Percentiles rank a stretch among this genome's conserved stretches.
Evolutionary conservation across 768 basidiomycete genomes (phyloP).

Genomic region (Tricholoma sp.): DNA sequence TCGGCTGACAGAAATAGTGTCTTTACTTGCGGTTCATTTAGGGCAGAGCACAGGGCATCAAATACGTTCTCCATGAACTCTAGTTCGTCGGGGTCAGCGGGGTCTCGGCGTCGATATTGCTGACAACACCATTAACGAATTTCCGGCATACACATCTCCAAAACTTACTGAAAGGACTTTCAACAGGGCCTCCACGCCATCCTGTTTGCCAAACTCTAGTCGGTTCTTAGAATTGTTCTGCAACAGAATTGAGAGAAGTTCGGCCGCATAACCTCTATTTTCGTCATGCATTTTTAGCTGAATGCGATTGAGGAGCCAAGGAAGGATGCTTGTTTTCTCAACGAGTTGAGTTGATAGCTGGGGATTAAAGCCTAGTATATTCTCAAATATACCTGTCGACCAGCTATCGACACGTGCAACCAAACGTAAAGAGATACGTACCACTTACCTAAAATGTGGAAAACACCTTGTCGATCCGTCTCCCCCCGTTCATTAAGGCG

Average conservation of each 20-base stretch:
- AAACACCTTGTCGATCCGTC: constrained; percentile 86
- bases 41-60: constrained; percentile 80
- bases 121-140: constrained; percentile 23
- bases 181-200: constrained; percentile 75
- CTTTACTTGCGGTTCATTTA: constrained; percentile 78
- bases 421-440: neutral
- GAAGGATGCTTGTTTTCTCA: constrained; percentile 65
- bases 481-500: constrained; percentile 92
- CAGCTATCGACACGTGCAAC: neutral
- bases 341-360: constrained; percentile 65
- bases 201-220: constrained; percentile 58
- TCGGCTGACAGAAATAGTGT: constrained; percentile 80
- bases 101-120: constrained; percentile 87
- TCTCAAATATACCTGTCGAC: constrained; percentile 80
- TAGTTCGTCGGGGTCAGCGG: constrained; percentile 79
- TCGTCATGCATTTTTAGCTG: constrained; percentile 73
- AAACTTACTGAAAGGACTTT: constrained; percentile 76
- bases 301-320: constrained; percentile 78
- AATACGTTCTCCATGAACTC: constrained; percentile 99
- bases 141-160: constrained; percentile 10
- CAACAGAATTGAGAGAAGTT: constrained; percentile 86
- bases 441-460: constrained; percentile 76
- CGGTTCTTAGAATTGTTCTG: constrained; percentile 71
- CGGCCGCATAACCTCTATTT: constrained; percentile 90
- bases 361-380: constrained; percentile 82